phyloP scores from a whole-genome alignment of 106 monocot genomes.

The Dendrobium officinale region DNA sequence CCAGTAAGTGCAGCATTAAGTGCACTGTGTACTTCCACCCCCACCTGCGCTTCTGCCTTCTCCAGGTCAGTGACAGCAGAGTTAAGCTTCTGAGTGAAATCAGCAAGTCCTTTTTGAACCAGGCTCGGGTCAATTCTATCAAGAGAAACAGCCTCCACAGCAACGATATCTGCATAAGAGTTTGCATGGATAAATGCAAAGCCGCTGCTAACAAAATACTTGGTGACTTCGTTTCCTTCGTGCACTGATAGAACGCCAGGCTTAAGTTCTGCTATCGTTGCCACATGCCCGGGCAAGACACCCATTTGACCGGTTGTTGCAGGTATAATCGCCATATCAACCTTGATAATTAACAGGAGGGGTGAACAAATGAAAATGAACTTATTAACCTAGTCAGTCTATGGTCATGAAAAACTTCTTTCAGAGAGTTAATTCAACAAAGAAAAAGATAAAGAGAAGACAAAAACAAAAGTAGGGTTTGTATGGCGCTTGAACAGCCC shows the following conservation, averaged over 20 bases:
- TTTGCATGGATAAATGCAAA: constrained; percentile 94
- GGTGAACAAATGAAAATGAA: too few relatives aligned
- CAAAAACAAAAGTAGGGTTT: too few relatives aligned
- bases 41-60: constrained; percentile 92
- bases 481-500: too few relatives aligned
- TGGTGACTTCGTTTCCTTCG: constrained; percentile 64
- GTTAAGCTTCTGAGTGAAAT: constrained; percentile 75
- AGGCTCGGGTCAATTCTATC: constrained; percentile 54
- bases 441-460: too few relatives aligned
- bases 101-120: constrained; percentile 78
- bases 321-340: constrained; percentile 82
- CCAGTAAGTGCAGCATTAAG: constrained; percentile 73
- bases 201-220: constrained; percentile 88
- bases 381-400: too few relatives aligned
- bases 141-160: constrained; percentile 79
- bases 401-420: too few relatives aligned
- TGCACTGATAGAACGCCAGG: constrained; percentile 85
- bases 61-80: constrained; percentile 72
- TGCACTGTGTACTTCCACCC: constrained; percentile 83
- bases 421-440: too few relatives aligned
- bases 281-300: constrained; percentile 83
- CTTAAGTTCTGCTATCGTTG: constrained; percentile 94
- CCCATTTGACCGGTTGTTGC: constrained; percentile 92
- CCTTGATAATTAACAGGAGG: constrained; percentile 17
- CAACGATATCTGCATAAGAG: constrained; percentile 77